Evolutionary conservation across 768 basidiomycete genomes (phyloP).

Genomic region (Myochromella boudieri): DNA sequence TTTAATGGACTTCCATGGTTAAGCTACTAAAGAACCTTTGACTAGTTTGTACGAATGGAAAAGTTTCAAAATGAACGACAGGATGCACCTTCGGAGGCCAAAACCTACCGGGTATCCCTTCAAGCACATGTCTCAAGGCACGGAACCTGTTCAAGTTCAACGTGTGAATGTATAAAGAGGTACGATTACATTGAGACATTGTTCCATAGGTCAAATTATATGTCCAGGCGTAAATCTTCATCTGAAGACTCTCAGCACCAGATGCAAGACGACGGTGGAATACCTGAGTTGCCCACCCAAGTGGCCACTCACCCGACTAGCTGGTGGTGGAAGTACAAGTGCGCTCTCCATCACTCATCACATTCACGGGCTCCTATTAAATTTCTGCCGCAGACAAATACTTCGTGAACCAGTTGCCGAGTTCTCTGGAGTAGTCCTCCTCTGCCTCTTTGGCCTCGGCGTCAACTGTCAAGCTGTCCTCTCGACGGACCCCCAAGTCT

Average conservation of each 20-base stretch:
- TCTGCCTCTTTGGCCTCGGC: constrained; percentile 52
- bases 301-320: constrained; percentile 5
- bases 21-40: no score
- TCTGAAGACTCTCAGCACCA: no score
- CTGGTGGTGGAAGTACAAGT: constrained; percentile 31
- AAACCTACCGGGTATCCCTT: no score
- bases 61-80: not conserved
- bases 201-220: no score
- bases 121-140: no score
- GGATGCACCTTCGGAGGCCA: not conserved
- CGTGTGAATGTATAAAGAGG: no score
- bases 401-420: constrained; percentile 46
- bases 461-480: constrained; percentile 50
- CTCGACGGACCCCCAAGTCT: constrained; percentile 36
- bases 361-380: no score
- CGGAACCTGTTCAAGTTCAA: constrained; percentile 4
- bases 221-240: no score
- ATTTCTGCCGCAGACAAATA: no score
- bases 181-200: no score
- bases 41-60: no score
- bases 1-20: no score
- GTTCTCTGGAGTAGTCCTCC: constrained; percentile 52
- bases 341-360: not conserved
- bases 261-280: not conserved
- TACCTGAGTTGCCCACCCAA: not conserved